A percentile compares a stretch with the other conserved stretches of the same genome.
These are phyloP conservation scores for Phoenix dactylifera DNA, from an alignment of 176 grass and related monocot species.

Conservation along the genomic window DNA sequence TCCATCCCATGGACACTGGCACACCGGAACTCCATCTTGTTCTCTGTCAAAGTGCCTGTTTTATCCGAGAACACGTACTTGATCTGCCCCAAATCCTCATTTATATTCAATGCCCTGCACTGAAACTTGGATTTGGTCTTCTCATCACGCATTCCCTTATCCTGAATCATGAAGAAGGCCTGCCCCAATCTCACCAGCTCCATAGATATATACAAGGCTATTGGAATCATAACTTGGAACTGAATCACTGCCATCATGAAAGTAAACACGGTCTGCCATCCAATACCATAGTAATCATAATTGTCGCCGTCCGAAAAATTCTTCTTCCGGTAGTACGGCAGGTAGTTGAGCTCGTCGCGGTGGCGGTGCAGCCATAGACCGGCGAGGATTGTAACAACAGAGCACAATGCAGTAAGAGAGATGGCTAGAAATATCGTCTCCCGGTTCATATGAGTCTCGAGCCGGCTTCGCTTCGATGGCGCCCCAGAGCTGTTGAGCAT, in stretches of 20 bases:
- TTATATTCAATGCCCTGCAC: slow-evolving; percentile 94
- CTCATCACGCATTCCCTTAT: slow-evolving; percentile 53
- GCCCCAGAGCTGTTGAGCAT: slow-evolving; percentile 89
- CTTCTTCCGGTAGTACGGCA: slow-evolving; percentile 59
- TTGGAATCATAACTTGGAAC: slow-evolving; percentile 91
- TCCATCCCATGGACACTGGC: slow-evolving; percentile 61
- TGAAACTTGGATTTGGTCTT: slow-evolving; percentile 55
- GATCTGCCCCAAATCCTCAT: slow-evolving; percentile 97
- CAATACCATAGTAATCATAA: slow-evolving; percentile 71
- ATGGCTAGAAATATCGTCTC: slow-evolving; percentile 55
- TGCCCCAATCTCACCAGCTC: slow-evolving; percentile 72
- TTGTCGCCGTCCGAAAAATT: slow-evolving; percentile 17
- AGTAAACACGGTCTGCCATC: slow-evolving; percentile 51
- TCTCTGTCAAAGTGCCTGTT: slow-evolving; percentile 84
- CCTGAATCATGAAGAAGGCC: slow-evolving; percentile 93
- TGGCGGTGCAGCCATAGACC: slow-evolving; percentile 67
- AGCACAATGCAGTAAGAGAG: slow-evolving; percentile 33
- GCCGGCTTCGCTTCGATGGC: slow-evolving; percentile 86
- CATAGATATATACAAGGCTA: slow-evolving; percentile 90
- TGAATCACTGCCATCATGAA: slow-evolving; percentile 72
- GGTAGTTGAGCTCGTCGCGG: slow-evolving; percentile 24
- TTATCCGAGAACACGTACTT: slow-evolving; percentile 99
- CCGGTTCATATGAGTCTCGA: slow-evolving; percentile 71
- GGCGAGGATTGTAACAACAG: slow-evolving; percentile 38
- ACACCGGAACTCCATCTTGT: slow-evolving; percentile 86